Conservation (phyloP, 345 rosid species). For the Salix arbutifolia region DNA sequence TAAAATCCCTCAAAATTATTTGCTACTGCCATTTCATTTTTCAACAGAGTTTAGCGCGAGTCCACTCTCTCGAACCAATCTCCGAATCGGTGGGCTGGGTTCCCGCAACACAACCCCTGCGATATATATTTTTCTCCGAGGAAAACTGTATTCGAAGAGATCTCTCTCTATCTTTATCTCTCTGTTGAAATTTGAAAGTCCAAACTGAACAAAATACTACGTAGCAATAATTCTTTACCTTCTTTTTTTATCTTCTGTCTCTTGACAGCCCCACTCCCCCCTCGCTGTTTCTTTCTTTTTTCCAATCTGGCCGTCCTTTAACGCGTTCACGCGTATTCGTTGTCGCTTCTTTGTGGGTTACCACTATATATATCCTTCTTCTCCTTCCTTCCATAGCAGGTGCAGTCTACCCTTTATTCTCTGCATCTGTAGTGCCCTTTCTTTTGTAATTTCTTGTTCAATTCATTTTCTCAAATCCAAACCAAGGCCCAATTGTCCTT, state of each 20-base stretch:
- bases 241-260: background rate
- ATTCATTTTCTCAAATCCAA: background rate
- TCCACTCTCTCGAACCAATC: background rate
- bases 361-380: constrained; percentile 39
- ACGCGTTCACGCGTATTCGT: constrained; percentile 57
- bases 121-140: no score
- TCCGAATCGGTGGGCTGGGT: background rate
- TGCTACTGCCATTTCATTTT: background rate
- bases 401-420: constrained; percentile 29
- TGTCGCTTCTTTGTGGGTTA: constrained; percentile 34
- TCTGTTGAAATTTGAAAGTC: background rate
- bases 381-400: constrained; percentile 38
- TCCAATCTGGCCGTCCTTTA: constrained; percentile 41
- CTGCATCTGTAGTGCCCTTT: constrained; percentile 40
- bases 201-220: background rate
- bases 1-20: background rate
- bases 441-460: background rate
- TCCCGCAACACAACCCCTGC: no score
- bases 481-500: background rate
- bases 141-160: no score
- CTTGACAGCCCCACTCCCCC: no score
- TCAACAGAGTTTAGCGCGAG: background rate
- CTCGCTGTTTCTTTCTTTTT: background rate
- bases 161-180: background rate
- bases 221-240: background rate